Evolutionary conservation across 1,284 basidiomycete species (phyloP), one percentile per base, ranked within the genome.

Genomic region (Trametes hirsuta): DNA sequence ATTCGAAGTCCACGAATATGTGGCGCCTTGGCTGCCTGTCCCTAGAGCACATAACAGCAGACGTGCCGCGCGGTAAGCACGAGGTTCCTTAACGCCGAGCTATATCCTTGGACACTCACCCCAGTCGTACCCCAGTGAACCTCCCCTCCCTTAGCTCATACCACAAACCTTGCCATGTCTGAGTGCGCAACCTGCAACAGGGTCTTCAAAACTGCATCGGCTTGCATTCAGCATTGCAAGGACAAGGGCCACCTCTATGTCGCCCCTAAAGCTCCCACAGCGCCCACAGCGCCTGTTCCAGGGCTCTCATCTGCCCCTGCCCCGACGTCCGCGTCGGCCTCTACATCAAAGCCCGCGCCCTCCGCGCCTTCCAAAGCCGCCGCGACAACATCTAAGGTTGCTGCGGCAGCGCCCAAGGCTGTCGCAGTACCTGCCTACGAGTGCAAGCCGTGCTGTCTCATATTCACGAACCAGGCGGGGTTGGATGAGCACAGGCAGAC

Each of bases 221-320:
- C 53, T 5, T 42, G 55, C 5, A 15, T 56, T 6, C 61, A 63
- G 35, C 64, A 65, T 34, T 63, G 64, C 48, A 63, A 44, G 37
- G 64, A 63, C 51, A 65, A 65, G 44, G 47, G 14, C 0, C 64
- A 65, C 25, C 24, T 47, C 1, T 64, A 54, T 18, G 14, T 54
- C 18, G 47, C 53, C n/a, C 37, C 58, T 9, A 22, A 30, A 4
- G 36, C 36, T 4, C 21, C 52, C 35, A 30, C 37, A 41, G 39
- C 50, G 6, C 47, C 47, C 11, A 36, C 47, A 18, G 4, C 45
- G 30, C 46, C 46, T 11, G 48, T 40, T 39, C 22, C n/a, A 35
- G 47, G 37, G 6, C 47, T 18, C 35, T 22, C 24, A 15, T 12
- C 18, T 10, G 14, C 25, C 30, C 14, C 46, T 18, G 18, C 18